These are phyloP conservation scores for Patellifolia procumbens DNA, from an alignment of 179 eudicot species.

Conservation along the genomic window DNA sequence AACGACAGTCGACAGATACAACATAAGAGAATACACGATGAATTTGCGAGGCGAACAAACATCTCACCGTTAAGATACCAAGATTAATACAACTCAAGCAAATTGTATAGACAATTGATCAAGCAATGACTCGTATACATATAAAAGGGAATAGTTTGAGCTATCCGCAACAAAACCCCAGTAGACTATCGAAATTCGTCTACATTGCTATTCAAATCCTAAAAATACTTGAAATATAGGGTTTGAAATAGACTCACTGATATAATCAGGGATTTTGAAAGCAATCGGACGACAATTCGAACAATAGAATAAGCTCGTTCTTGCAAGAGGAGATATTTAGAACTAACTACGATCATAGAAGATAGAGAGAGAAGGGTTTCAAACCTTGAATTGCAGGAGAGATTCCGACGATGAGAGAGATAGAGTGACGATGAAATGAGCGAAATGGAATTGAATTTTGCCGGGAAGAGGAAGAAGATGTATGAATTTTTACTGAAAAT, in stretches of 20 bases:
- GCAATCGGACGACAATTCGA: background rate
- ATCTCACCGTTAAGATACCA: background rate
- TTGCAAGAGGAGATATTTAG: background rate
- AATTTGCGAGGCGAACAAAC: background rate
- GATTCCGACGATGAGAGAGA: background rate
- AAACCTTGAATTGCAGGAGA: constrained; percentile 8
- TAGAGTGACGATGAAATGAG: no score
- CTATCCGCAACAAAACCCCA: background rate
- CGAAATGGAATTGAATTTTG: no score
- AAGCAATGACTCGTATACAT: background rate
- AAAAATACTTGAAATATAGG: background rate
- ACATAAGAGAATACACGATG: background rate
- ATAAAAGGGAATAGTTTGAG: no score
- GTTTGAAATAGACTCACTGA: background rate
- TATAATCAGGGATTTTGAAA: background rate
- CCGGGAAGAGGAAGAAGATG: background rate
- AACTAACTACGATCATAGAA: background rate
- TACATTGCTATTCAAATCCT: background rate
- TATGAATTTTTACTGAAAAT: no score
- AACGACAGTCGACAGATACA: background rate
- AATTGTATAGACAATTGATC: background rate
- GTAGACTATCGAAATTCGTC: background rate
- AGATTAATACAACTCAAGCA: background rate
- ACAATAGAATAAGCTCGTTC: no score
- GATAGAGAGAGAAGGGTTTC: background rate